These are phyloP conservation scores for Lagerstroemia speciosa DNA, from an alignment of 345 rosid genomes.

Conservation along the genomic window DNA sequence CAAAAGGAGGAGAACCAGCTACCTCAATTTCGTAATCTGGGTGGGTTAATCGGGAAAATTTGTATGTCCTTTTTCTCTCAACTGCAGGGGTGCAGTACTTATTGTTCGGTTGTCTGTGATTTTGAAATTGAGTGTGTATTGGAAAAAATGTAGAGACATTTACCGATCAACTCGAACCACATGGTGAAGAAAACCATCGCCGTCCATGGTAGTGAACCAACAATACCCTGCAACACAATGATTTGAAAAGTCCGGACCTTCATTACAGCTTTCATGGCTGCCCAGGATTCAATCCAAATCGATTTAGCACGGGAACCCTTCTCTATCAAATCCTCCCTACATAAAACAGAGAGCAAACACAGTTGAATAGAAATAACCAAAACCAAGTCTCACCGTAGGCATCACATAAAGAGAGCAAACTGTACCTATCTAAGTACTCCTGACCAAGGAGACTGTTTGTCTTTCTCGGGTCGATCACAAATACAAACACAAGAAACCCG, in stretches of 20 bases:
- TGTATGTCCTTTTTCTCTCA: too few species aligned
- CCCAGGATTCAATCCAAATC: constrained; percentile 67
- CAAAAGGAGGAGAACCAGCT: too few species aligned
- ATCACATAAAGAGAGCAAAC: neutral
- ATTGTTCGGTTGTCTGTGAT: neutral
- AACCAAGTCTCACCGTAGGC: neutral
- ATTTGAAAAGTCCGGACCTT: constrained; percentile 76
- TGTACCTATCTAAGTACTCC: constrained; percentile 25
- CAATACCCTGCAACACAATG: constrained; percentile 79
- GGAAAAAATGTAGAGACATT: constrained; percentile 9
- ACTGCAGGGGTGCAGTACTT: too few species aligned
- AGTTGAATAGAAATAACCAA: constrained; percentile 1
- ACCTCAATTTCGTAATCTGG: too few species aligned
- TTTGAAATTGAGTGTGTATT: neutral
- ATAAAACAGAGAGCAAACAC: constrained; percentile 10
- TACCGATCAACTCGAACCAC: constrained; percentile 95
- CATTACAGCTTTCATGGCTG: constrained; percentile 60
- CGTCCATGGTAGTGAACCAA: constrained; percentile 92
- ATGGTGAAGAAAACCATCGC: constrained; percentile 94
- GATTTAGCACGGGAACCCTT: constrained; percentile 31
- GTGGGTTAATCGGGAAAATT: too few species aligned
- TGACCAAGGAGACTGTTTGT: constrained; percentile 6
- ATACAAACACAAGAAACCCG: constrained; percentile 69
- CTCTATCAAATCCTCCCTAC: constrained; percentile 46
- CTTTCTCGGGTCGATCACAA: constrained; percentile 66